Conservation (phyloP, 1,139 yeast genomes). For the Chernovozyma aurita region DNA sequence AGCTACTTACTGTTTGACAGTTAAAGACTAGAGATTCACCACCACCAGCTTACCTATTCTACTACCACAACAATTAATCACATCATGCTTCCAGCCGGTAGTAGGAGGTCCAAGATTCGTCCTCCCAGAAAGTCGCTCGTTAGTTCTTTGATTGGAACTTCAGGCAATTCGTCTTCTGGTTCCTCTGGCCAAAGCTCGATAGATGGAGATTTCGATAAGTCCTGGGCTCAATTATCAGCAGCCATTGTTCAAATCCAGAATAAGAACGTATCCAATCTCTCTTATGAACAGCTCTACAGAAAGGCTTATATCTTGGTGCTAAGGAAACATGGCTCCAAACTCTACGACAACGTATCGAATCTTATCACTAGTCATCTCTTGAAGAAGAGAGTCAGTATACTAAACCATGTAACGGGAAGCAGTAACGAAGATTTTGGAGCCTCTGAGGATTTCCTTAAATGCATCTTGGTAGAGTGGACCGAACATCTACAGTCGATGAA, state of each 20-base stretch:
- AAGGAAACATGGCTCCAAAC: constrained; percentile 63
- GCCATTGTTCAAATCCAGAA: constrained; percentile 77
- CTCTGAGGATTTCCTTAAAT: constrained; percentile 36
- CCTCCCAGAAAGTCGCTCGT: constrained; percentile 61
- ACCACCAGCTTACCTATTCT: too few relatives aligned
- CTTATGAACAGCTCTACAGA: constrained; percentile 82
- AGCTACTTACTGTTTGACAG: too few relatives aligned
- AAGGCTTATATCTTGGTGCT: constrained; percentile 77
- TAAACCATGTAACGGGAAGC: too few relatives aligned
- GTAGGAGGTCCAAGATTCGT: constrained; percentile 60
- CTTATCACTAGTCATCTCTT: constrained; percentile 51
- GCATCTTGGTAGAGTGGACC: constrained; percentile 59
- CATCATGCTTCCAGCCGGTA: too few relatives aligned
- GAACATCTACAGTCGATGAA: constrained; percentile 74
- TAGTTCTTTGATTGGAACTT: constrained; percentile 17
- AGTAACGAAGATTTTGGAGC: constrained; percentile 11
- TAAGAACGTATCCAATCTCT: constrained; percentile 68
- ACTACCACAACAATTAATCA: too few relatives aligned
- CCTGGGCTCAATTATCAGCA: constrained; percentile 67
- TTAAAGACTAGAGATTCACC: too few relatives aligned
- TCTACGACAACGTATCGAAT: constrained; percentile 60
- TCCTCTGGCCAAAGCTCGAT: too few relatives aligned
- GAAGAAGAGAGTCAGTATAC: too few relatives aligned
- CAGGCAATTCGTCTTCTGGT: constrained; percentile 10
- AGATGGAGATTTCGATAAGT: constrained; percentile 49